phyloP scores from a whole-genome alignment of 345 rosid genomes.

The Murraya koenigii region DNA sequence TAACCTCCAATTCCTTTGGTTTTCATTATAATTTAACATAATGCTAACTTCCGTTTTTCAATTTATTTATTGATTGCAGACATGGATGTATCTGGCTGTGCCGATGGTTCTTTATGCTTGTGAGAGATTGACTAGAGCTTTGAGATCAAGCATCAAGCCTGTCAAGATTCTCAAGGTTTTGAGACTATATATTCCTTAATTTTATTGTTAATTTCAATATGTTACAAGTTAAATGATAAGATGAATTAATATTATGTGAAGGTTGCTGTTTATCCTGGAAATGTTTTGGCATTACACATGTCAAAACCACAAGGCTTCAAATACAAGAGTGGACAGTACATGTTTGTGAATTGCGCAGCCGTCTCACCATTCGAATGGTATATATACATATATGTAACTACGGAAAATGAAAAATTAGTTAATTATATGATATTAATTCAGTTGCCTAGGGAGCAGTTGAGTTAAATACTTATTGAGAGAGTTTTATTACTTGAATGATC shows the following conservation, averaged over 20 bases:
- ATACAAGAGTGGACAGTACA: conserved; percentile 91
- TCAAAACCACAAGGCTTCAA: conserved; percentile 84
- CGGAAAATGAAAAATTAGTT: not conserved
- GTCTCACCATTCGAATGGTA: conserved; percentile 87
- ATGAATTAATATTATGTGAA: not conserved
- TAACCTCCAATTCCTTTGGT: not conserved
- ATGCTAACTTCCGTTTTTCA: not conserved
- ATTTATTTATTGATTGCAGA: conserved; percentile 35
- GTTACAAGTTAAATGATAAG: not conserved
- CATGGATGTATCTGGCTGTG: conserved; percentile 90
- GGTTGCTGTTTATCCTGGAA: conserved; percentile 87
- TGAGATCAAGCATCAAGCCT: conserved; percentile 81
- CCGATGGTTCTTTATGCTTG: conserved; percentile 61
- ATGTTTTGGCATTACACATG: conserved; percentile 77
- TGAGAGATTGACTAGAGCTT: conserved; percentile 66
- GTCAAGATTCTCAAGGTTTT: conserved; percentile 72
- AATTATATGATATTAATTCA: too few species aligned
- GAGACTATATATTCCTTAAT: too few species aligned
- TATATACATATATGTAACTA: too few species aligned
- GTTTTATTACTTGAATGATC: too few species aligned
- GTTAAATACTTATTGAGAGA: too few species aligned
- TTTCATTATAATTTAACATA: not conserved
- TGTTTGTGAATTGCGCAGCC: conserved; percentile 80
- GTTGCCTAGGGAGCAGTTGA: too few species aligned
- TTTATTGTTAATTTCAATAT: too few species aligned